Conservation (phyloP, 2,329 filamentous ascomycete species). For the Ascochyta pisi region DNA sequence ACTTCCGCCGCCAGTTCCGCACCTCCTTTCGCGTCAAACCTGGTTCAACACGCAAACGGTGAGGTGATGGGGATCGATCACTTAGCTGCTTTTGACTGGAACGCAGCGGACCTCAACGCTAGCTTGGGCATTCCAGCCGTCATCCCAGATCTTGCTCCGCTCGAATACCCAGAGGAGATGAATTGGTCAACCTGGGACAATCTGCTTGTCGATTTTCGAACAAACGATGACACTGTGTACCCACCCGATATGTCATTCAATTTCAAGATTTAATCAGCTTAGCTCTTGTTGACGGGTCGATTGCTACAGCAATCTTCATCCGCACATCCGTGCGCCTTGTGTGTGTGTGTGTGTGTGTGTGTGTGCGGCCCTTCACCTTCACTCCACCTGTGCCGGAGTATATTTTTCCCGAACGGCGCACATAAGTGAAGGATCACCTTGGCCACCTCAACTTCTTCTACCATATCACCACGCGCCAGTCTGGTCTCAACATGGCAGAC, state of each 20-base stretch:
- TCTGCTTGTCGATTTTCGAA: constrained; percentile 35
- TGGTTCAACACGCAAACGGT: background rate
- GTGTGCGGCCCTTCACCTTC: too few relatives aligned
- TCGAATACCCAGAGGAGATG: constrained; percentile 31
- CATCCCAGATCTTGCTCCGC: constrained; percentile 12
- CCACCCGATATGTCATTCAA: background rate
- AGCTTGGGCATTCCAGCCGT: constrained; percentile 12
- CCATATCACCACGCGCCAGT: background rate
- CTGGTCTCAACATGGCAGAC: background rate
- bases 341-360: background rate
- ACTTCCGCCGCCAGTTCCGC: too few relatives aligned
- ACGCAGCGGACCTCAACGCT: constrained; percentile 15
- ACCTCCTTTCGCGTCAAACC: background rate
- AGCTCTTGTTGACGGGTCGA: background rate
- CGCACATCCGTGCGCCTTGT: background rate
- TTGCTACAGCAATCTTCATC: too few relatives aligned
- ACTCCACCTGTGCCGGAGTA: background rate
- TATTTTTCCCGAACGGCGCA: background rate
- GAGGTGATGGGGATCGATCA: background rate
- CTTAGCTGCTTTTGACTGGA: constrained; percentile 20
- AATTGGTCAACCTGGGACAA: constrained; percentile 41
- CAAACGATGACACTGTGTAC: background rate
- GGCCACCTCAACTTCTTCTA: background rate
- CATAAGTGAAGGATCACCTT: background rate
- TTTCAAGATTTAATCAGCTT: background rate